Base-by-base conservation (phyloP, 768 basidiomycete species). In the Collybia nuda region DNA sequence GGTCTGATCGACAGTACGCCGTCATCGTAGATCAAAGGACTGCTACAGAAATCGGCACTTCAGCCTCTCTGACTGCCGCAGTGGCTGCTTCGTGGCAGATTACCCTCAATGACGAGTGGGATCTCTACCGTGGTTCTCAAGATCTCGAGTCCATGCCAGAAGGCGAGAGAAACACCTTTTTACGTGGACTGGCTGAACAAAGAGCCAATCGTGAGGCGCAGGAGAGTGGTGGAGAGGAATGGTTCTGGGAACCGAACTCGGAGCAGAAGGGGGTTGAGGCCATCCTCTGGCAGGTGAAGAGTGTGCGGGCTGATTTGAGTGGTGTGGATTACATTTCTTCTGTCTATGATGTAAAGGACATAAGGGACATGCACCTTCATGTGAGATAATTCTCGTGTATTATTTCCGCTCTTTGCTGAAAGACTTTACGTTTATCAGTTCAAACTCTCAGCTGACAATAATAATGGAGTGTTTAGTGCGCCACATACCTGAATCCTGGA, bases 231-330 rank as follows among this genome's bases (percentile, higher is more conserved):
- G 44, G 44, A 5, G 44, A 46, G 17, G 44, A 46, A 9, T 46
- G 44, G 44, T 46, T 46, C 32, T 46, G 44, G 44, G 44, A 46
- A 29, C 44, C 44, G 5, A 32, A 32, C 21, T 46, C 44, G 19
- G 44, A 35, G 15, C 44, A 46, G 44, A 46, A 21, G 15, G 44
- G 44, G 17, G 15, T 46, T 9, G 29, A 46, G 12, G 44, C 44
- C 6, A 19, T 46, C 22, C 44, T 46, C 3, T 46, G 44, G 44
- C 44, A 46, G 32, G 44, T 46, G 44, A 46, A 46, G 18, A 46
- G 5, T 21, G 28, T 46, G 18, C 24, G 44, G 15, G 44, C 44
- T 18, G 44, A 46, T 19, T 36, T 46, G 18, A 17, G n/a, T n/a
- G 44, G 44, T 18, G 14, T 36, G 32, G 44, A 19, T 7, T 46